Conservation (phyloP, 139 green algal genomes). For the Trebouxia sp. region DNA sequence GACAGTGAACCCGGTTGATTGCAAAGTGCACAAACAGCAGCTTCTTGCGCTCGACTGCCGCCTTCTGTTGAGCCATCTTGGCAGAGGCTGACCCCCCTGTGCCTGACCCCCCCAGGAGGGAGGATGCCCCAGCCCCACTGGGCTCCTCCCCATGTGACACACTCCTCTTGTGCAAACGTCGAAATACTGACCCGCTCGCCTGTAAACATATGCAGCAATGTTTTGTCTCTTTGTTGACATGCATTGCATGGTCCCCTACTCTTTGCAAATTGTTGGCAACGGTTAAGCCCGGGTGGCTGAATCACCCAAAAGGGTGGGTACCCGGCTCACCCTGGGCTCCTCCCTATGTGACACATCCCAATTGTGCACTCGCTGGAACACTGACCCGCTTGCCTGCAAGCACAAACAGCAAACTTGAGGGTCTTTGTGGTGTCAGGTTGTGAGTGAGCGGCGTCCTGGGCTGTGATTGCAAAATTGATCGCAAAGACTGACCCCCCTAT, state of each 20-base stretch:
- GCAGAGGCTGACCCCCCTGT: background rate
- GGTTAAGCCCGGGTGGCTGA: background rate
- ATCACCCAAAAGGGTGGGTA: background rate
- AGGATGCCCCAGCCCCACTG: background rate
- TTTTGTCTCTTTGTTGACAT: too few species aligned
- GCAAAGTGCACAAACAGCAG: conserved; percentile 74
- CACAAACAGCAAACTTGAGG: background rate
- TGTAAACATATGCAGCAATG: background rate
- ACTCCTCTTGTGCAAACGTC: conserved; percentile 5
- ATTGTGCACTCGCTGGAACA: conserved; percentile 1
- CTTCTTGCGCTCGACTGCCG: conserved; percentile 28
- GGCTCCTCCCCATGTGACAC: background rate
- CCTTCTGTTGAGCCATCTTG: background rate
- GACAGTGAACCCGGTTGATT: conserved; percentile 74
- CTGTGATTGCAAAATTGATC: too few species aligned
- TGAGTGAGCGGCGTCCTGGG: too few species aligned
- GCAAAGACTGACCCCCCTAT: too few species aligned
- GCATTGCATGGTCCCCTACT: too few species aligned
- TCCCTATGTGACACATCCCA: background rate
- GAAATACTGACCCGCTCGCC: background rate
- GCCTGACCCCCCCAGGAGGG: background rate
- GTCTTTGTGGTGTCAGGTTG: too few species aligned
- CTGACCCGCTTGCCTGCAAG: background rate
- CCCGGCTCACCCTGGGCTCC: background rate
- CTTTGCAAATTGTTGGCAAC: too few species aligned